Percentiles rank a stretch among this genome's conserved stretches.
Evolutionary conservation across 371 early-diverging fungal genomes (phyloP).

Genomic region (Apophysomyces elegans): DNA sequence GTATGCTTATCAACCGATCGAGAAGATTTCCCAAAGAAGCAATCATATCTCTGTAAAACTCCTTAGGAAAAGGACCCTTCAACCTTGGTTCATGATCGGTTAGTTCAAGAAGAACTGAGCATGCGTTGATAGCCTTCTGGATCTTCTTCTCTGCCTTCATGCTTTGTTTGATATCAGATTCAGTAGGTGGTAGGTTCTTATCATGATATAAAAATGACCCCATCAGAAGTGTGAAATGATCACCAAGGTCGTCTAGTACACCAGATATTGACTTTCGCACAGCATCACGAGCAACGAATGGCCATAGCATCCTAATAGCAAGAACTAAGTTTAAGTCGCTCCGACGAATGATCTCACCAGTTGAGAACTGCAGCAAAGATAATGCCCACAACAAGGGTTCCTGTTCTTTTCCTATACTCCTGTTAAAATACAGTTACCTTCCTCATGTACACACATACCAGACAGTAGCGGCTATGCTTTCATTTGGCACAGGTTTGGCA

Average conservation of each 20-base stretch:
- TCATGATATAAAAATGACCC: constrained; percentile 47
- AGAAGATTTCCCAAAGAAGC: constrained; percentile 56
- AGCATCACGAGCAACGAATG: constrained; percentile 63
- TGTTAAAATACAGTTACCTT: not conserved
- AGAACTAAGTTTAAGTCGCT: not conserved
- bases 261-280: constrained; percentile 54
- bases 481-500: constrained; percentile 30
- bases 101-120: constrained; percentile 49
- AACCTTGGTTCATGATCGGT: constrained; percentile 64
- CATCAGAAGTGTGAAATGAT: constrained; percentile 49
- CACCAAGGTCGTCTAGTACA: constrained; percentile 44
- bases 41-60: constrained; percentile 61
- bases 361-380: constrained; percentile 55
- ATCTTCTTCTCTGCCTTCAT: constrained; percentile 46
- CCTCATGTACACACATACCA: constrained; percentile 32
- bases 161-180: constrained; percentile 37
- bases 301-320: constrained; percentile 54
- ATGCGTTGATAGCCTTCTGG: constrained; percentile 45
- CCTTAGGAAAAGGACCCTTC: constrained; percentile 62
- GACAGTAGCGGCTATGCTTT: constrained; percentile 43
- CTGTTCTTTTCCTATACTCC: constrained; percentile 48
- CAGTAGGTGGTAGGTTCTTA: constrained; percentile 19
- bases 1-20: constrained; percentile 59
- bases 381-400: constrained; percentile 61
- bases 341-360: constrained; percentile 33